A percentile compares a stretch with the other conserved stretches of the same genome.
These are phyloP conservation scores for Calvatia gigantea DNA, from an alignment of 768 basidiomycete genomes.

Conservation along the genomic window DNA sequence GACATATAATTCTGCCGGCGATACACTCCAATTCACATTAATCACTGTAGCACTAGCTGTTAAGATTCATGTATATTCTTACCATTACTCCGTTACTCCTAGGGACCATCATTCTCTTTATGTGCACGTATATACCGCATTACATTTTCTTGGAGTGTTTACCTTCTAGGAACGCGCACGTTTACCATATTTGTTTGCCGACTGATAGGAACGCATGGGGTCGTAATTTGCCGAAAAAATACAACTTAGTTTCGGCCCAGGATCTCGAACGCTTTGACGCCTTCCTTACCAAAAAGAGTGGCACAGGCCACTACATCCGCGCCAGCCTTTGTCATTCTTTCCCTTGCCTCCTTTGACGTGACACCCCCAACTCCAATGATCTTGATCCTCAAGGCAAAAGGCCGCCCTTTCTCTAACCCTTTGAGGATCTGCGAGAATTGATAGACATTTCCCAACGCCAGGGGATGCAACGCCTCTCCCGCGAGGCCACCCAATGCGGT, in stretches of 20 bases:
- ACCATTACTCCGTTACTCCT: background rate
- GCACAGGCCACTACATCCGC: slow-evolving; percentile 67
- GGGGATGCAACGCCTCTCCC: slow-evolving; percentile 70
- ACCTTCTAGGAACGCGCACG: background rate
- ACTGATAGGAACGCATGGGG: background rate
- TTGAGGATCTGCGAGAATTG: slow-evolving; percentile 53
- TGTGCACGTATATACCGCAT: background rate
- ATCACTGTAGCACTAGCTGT: slow-evolving; percentile 9
- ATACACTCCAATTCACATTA: slow-evolving; percentile 6
- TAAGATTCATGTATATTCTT: slow-evolving; percentile 2
- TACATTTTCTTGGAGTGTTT: slow-evolving; percentile 5
- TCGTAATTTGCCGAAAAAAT: background rate
- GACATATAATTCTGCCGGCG: background rate
- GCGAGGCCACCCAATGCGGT: slow-evolving; percentile 68
- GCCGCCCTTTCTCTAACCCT: slow-evolving; percentile 7
- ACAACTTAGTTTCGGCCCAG: slow-evolving; percentile 16
- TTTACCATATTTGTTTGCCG: background rate
- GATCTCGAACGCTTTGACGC: slow-evolving; percentile 50
- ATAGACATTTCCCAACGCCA: slow-evolving; percentile 77
- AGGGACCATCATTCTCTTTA: slow-evolving; percentile 3
- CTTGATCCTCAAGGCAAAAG: slow-evolving; percentile 35
- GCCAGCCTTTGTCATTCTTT: slow-evolving; percentile 72
- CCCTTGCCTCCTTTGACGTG: slow-evolving; percentile 51
- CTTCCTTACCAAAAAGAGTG: slow-evolving; percentile 50
- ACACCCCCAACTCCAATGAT: slow-evolving; percentile 87